Conservation (phyloP, 768 basidiomycete genomes). For the Trametes villosa region DNA sequence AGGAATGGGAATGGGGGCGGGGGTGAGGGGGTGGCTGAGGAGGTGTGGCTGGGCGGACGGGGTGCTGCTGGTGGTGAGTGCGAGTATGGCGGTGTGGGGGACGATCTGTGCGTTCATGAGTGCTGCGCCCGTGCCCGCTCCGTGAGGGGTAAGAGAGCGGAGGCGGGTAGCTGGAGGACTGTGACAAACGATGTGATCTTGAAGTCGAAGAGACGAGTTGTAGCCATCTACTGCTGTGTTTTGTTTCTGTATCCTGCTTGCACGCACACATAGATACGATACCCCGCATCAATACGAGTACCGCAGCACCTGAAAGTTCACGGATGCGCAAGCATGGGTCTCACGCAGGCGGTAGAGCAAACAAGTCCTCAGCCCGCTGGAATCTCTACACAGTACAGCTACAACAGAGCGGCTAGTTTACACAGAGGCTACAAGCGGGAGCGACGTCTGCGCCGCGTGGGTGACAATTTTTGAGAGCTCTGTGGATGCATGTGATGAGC, state of each 20-base stretch:
- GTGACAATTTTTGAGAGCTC: slow-evolving; percentile 79
- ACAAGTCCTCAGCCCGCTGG: no score
- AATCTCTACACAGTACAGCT: slow-evolving; percentile 5
- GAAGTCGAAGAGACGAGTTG: not conserved
- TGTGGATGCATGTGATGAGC: slow-evolving; percentile 31
- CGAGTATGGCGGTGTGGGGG: slow-evolving; percentile 78
- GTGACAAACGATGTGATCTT: not conserved
- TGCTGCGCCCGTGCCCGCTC: slow-evolving; percentile 20
- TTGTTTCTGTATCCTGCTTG: slow-evolving; percentile 1
- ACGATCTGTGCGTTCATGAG: slow-evolving; percentile 66
- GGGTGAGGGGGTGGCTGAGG: slow-evolving; percentile 47
- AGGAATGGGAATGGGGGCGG: slow-evolving; percentile 49
- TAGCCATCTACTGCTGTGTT: not conserved
- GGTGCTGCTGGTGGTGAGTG: slow-evolving; percentile 52
- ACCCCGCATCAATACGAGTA: not conserved
- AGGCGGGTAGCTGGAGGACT: not conserved
- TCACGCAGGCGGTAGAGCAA: not conserved
- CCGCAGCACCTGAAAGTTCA: no score
- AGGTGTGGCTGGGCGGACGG: slow-evolving; percentile 57
- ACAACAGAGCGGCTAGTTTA: slow-evolving; percentile 11
- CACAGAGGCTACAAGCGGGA: slow-evolving; percentile 20
- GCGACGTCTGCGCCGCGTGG: slow-evolving; percentile 59
- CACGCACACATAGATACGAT: slow-evolving; percentile 2
- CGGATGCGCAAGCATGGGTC: no score
- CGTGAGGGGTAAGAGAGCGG: not conserved